phyloP scores from a whole-genome alignment of 352 stramenopile species.

The Phytophthora crassamura region DNA sequence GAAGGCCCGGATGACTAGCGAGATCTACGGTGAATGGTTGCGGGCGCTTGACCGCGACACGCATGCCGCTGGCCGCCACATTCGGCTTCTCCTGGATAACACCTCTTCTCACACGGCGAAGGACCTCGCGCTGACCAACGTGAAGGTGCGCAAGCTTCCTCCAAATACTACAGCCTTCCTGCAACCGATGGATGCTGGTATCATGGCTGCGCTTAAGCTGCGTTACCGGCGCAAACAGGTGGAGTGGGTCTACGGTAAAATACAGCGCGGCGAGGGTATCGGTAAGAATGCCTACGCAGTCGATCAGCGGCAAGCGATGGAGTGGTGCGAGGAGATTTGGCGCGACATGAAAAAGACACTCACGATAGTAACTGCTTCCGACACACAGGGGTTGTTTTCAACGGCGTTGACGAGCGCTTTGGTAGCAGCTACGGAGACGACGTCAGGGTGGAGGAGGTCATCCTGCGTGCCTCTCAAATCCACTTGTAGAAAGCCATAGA shows the following conservation, averaged over 20 bases:
- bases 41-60: neutral
- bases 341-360: neutral
- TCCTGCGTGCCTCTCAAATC: too few species aligned
- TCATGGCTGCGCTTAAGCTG: too few species aligned
- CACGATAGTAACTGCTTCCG: neutral
- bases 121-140: neutral
- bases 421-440: neutral
- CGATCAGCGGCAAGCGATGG: neutral
- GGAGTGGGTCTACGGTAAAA: conserved; percentile 3
- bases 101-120: neutral
- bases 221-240: neutral
- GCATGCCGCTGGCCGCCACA: neutral
- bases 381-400: neutral
- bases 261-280: neutral
- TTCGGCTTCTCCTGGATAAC: conserved; percentile 4
- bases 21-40: neutral
- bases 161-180: neutral
- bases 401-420: neutral
- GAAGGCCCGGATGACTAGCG: neutral
- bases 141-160: neutral
- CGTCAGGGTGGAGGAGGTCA: neutral
- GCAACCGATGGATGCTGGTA: neutral
- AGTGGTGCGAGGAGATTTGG: neutral
- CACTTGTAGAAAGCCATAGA: too few species aligned
- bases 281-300: neutral